phyloP scores from a whole-genome alignment of 2,329 filamentous ascomycete species.

The Fusarium cicatricum region DNA sequence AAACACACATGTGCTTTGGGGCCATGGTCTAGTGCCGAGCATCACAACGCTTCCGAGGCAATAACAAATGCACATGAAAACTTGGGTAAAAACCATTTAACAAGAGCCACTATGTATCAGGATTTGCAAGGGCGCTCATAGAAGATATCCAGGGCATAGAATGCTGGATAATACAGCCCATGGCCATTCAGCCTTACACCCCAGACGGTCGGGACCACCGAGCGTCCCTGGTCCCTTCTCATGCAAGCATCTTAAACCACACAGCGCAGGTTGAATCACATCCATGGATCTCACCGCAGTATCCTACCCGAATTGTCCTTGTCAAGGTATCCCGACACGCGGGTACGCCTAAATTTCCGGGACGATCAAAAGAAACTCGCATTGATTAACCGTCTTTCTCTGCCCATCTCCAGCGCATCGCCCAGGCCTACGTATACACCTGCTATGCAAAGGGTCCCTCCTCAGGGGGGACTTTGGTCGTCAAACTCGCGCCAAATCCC shows the following conservation, averaged over 20 bases:
- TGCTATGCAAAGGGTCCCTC: conserved; percentile 17
- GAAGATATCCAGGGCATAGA: too few species aligned
- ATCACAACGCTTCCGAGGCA: background rate
- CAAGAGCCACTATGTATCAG: too few species aligned
- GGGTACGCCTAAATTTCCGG: background rate
- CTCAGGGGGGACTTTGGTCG: conserved; percentile 27
- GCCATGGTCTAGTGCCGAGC: background rate
- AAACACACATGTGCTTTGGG: background rate
- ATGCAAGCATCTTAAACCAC: too few species aligned
- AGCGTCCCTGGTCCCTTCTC: conserved; percentile 12
- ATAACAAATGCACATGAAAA: too few species aligned
- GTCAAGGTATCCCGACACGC: background rate
- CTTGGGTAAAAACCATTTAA: too few species aligned
- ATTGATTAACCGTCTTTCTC: too few species aligned
- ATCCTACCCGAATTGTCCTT: background rate
- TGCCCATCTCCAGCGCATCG: background rate
- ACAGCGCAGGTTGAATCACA: too few species aligned
- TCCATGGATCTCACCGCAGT: too few species aligned
- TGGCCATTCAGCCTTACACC: conserved; percentile 32
- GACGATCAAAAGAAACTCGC: background rate
- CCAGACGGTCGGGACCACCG: conserved; percentile 16
- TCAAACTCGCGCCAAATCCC: conserved; percentile 10
- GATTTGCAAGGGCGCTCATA: too few species aligned
- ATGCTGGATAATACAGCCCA: too few species aligned
- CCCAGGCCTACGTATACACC: conserved; percentile 10